These are phyloP conservation scores for Aspergillus terreus DNA, from an alignment of 2,329 filamentous ascomycete species.

Conservation along the genomic window DNA sequence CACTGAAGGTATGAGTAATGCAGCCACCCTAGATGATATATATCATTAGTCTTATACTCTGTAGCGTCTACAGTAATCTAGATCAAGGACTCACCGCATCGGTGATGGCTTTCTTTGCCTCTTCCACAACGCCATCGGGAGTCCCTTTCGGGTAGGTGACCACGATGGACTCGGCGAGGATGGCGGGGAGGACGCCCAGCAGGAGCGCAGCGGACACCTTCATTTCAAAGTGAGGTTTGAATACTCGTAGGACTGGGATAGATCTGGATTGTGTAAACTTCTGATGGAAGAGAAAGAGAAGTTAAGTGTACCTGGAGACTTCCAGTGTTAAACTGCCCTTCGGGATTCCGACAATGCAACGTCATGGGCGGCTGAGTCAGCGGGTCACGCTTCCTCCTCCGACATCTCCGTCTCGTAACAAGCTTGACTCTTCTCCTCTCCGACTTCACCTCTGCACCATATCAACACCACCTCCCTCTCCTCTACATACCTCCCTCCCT, in stretches of 20 bases:
- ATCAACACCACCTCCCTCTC: not conserved
- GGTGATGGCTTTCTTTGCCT: constrained; percentile 68
- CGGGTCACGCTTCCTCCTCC: not conserved
- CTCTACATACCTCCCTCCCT: not conserved
- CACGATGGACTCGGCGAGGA: constrained; percentile 71
- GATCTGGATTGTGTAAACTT: not conserved
- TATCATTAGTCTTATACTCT: not conserved
- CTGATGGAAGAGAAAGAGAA: not conserved
- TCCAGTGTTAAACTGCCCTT: not conserved
- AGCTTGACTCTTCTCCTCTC: not conserved
- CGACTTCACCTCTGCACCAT: not conserved
- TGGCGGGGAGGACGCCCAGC: constrained; percentile 56
- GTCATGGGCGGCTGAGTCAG: not conserved
- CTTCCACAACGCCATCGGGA: constrained; percentile 62
- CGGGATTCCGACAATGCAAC: not conserved
- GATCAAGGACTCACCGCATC: constrained; percentile 51
- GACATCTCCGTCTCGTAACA: not conserved
- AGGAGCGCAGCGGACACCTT: constrained; percentile 59
- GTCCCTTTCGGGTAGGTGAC: constrained; percentile 71
- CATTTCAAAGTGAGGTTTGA: constrained; percentile 48
- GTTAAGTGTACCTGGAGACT: not conserved
- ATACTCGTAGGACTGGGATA: not conserved
- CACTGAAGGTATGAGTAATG: constrained; percentile 80
- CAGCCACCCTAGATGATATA: constrained; percentile 53
- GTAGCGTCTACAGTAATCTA: not conserved